These are phyloP conservation scores for Xylaria palmicola DNA, from an alignment of 495 filamentous ascomycete species.

Conservation along the genomic window DNA sequence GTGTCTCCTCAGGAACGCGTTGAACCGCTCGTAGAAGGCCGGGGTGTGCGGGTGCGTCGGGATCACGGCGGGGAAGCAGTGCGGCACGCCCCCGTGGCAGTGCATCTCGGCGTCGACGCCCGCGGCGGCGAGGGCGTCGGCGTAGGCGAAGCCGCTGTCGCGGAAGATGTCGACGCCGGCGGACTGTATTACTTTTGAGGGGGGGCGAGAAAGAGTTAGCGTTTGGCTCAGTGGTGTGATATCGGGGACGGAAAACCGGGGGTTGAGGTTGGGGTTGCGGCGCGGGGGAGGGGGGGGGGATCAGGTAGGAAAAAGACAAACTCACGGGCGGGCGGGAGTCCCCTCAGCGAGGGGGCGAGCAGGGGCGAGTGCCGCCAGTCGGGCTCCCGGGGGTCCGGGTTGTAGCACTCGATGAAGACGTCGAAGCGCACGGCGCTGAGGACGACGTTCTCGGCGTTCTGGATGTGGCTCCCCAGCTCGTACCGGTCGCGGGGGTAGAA, in stretches of 20 bases:
- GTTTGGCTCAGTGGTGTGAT: too few species aligned
- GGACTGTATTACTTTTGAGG: constrained; percentile 26
- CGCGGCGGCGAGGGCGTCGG: constrained; percentile 22
- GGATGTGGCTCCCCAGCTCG: constrained; percentile 26
- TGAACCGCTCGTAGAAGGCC: constrained; percentile 22
- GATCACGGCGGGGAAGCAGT: constrained; percentile 26
- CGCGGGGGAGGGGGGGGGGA: too few species aligned
- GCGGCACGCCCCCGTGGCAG: constrained; percentile 24
- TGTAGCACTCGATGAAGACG: constrained; percentile 22
- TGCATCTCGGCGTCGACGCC: constrained; percentile 21
- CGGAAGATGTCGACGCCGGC: constrained; percentile 26
- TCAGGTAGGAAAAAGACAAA: not conserved
- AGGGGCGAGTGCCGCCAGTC: constrained; percentile 25
- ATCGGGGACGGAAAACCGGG: too few species aligned
- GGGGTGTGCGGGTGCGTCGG: constrained; percentile 15
- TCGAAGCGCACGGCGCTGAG: constrained; percentile 19
- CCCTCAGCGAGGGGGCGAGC: constrained; percentile 16
- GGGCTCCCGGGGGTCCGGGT: constrained; percentile 17
- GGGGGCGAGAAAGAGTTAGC: too few species aligned
- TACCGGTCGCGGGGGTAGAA: constrained; percentile 29
- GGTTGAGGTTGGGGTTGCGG: too few species aligned
- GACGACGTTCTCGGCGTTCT: constrained; percentile 26
- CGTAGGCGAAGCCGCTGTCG: constrained; percentile 30
- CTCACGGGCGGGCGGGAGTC: constrained; percentile 29
- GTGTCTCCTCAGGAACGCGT: constrained; percentile 20